These are phyloP conservation scores for Neurospora sp. DNA, from an alignment of 495 filamentous ascomycete species.

Conservation along the genomic window DNA sequence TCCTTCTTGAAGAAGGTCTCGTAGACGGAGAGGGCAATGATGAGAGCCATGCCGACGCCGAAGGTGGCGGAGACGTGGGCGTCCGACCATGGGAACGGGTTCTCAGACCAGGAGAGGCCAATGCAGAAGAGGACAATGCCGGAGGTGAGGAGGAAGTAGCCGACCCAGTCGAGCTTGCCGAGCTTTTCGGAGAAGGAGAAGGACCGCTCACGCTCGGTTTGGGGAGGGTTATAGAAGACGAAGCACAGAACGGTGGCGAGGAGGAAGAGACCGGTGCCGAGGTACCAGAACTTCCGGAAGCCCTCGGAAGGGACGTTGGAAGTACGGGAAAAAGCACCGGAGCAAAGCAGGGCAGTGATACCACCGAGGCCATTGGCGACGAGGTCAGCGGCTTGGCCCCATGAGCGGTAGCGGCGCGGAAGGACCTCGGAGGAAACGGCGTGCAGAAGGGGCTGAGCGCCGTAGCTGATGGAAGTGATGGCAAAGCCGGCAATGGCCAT, in stretches of 20 bases:
- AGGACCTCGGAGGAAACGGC: slow-evolving; percentile 25
- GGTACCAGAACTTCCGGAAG: slow-evolving; percentile 25
- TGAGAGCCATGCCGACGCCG: slow-evolving; percentile 15
- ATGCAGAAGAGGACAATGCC: slow-evolving; percentile 25
- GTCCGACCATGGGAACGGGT: slow-evolving; percentile 24
- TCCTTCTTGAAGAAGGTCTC: slow-evolving; percentile 24
- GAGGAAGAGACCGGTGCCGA: slow-evolving; percentile 14
- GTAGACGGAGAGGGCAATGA: slow-evolving; percentile 15
- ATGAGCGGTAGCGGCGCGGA: slow-evolving; percentile 19
- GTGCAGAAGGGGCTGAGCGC: slow-evolving; percentile 21
- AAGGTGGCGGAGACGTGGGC: slow-evolving; percentile 22
- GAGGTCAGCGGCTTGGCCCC: slow-evolving; percentile 21
- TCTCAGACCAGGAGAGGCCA: slow-evolving; percentile 24
- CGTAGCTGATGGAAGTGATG: slow-evolving; percentile 15
- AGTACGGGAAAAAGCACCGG: slow-evolving; percentile 18
- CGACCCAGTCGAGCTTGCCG: slow-evolving; percentile 24
- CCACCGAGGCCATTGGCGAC: slow-evolving; percentile 15
- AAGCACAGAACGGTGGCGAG: slow-evolving; percentile 11
- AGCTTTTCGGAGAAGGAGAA: slow-evolving; percentile 20
- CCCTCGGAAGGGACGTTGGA: slow-evolving; percentile 14
- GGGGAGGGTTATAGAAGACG: slow-evolving; percentile 19
- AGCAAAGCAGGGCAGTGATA: slow-evolving; percentile 13
- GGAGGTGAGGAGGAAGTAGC: slow-evolving; percentile 17
- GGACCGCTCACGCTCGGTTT: slow-evolving; percentile 6
- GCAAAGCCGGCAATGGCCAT: slow-evolving; percentile 23